Evolutionary conservation across 495 filamentous ascomycete species (phyloP).

Genomic region (Xylaria cubensis): DNA sequence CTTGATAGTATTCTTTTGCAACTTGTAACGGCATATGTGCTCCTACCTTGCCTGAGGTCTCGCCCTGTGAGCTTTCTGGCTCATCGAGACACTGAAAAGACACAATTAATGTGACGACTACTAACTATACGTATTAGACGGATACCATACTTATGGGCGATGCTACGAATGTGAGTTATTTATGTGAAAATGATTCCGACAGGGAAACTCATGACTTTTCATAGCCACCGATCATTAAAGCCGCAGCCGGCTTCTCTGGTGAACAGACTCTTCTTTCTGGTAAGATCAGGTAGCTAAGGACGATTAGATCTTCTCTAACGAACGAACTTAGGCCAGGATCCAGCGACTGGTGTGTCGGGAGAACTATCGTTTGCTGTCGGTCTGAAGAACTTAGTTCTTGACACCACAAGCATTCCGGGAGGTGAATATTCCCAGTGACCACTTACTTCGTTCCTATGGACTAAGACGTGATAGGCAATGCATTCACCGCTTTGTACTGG

Average conservation of each 20-base stretch:
- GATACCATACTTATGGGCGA: conserved; percentile 72
- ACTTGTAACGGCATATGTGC: neutral
- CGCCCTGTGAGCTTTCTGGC: neutral
- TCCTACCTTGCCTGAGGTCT: neutral
- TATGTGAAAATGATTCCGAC: neutral
- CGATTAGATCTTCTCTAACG: conserved; percentile 50
- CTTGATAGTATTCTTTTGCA: neutral
- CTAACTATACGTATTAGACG: conserved; percentile 31
- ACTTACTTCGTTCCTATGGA: neutral
- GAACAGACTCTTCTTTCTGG: conserved; percentile 41
- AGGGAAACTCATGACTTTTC: neutral
- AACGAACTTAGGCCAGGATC: conserved; percentile 29
- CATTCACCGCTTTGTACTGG: conserved; percentile 71
- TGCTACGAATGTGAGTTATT: conserved; percentile 60
- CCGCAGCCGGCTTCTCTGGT: conserved; percentile 53
- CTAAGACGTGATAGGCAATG: conserved; percentile 38
- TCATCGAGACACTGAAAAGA: no score
- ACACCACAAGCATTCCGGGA: conserved; percentile 63
- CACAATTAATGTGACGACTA: neutral
- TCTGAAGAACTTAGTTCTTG: conserved; percentile 72
- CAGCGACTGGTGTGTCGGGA: conserved; percentile 31
- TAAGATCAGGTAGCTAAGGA: conserved; percentile 33
- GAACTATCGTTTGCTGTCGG: conserved; percentile 64
- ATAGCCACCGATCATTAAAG: conserved; percentile 64
- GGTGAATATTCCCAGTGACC: conserved; percentile 28